Evolutionary conservation across 129 eudicot genomes (phyloP).

Genomic region (Centaurea solstitialis): DNA sequence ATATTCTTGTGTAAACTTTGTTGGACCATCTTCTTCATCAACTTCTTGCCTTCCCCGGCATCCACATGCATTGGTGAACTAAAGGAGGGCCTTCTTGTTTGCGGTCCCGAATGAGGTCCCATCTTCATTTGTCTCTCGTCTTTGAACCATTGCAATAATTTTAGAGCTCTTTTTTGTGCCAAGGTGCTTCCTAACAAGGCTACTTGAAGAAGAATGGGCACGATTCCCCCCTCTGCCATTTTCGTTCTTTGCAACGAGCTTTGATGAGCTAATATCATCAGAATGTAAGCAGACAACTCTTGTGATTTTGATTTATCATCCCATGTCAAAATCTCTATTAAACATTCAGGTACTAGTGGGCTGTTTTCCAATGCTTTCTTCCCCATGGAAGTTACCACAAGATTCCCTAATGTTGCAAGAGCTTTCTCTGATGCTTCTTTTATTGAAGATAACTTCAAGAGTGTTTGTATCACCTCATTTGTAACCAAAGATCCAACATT

Average conservation of each 20-base stretch:
- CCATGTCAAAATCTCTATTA: conserved; percentile 80
- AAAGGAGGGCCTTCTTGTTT: conserved; percentile 45
- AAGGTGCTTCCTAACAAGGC: conserved; percentile 76
- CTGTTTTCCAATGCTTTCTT: conserved; percentile 66
- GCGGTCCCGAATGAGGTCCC: conserved; percentile 94
- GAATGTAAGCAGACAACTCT: conserved; percentile 73
- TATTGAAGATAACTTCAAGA: conserved; percentile 49
- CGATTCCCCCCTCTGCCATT: conserved; percentile 87
- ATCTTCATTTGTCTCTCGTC: conserved; percentile 70
- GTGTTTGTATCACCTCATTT: conserved; percentile 37
- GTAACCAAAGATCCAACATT: conserved; percentile 57
- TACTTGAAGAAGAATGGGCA: conserved; percentile 77
- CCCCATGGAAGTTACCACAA: conserved; percentile 78
- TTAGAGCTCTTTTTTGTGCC: conserved; percentile 78
- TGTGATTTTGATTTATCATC: conserved; percentile 69
- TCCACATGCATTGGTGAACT: conserved; percentile 55
- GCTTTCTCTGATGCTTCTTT: conserved; percentile 70
- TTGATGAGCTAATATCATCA: conserved; percentile 90
- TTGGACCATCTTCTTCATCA: conserved; percentile 85
- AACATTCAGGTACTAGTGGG: conserved; percentile 57
- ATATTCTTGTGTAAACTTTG: conserved; percentile 86
- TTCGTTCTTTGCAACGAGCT: conserved; percentile 74
- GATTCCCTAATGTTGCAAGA: conserved; percentile 76
- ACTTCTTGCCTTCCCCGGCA: conserved; percentile 56
- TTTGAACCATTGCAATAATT: conserved; percentile 88